These are phyloP conservation scores for Annulohypoxylon moriforme DNA, from an alignment of 495 filamentous ascomycete genomes.

Conservation along the genomic window DNA sequence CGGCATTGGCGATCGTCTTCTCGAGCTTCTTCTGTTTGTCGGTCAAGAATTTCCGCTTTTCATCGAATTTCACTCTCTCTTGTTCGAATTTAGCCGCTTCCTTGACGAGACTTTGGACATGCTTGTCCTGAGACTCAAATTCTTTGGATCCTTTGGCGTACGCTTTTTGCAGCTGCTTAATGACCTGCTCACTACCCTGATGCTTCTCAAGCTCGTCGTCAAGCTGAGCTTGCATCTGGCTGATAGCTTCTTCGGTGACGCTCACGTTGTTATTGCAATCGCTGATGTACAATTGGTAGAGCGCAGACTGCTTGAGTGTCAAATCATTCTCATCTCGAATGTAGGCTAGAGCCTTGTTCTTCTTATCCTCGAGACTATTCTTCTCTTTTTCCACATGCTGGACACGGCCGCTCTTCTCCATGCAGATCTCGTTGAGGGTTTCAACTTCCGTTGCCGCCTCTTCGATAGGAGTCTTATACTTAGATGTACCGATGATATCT, in stretches of 20 bases:
- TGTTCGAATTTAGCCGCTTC: slow-evolving; percentile 94
- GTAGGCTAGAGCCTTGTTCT: slow-evolving; percentile 89
- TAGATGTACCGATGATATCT: slow-evolving; percentile 97
- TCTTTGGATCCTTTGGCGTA: slow-evolving; percentile 86
- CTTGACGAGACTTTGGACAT: slow-evolving; percentile 80
- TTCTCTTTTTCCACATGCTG: slow-evolving; percentile 99
- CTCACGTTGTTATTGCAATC: slow-evolving; percentile 88
- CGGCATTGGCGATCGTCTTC: slow-evolving; percentile 77
- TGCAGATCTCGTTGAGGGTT: slow-evolving; percentile 90
- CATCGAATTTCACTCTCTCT: slow-evolving; percentile 95
- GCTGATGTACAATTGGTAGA: slow-evolving; percentile 90
- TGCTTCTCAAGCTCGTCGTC: slow-evolving; percentile 92
- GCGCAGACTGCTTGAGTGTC: slow-evolving; percentile 82
- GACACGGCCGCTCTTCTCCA: slow-evolving; percentile 92
- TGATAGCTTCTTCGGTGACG: slow-evolving; percentile 89
- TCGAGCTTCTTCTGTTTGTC: slow-evolving; percentile 95
- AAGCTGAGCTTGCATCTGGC: slow-evolving; percentile 87
- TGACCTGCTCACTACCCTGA: slow-evolving; percentile 87
- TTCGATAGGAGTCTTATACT: slow-evolving; percentile 96
- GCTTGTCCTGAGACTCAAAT: slow-evolving; percentile 83
- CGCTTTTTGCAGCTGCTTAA: slow-evolving; percentile 86
- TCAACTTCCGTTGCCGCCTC: slow-evolving; percentile 91
- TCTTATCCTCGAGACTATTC: slow-evolving; percentile 91
- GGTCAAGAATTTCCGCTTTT: slow-evolving; percentile 91
- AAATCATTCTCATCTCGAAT: slow-evolving; percentile 95